A percentile compares a stretch with the other conserved stretches of the same genome.
phyloP scores from a whole-genome alignment of 805 yeast species.

The Gaillardinia entomophila region DNA sequence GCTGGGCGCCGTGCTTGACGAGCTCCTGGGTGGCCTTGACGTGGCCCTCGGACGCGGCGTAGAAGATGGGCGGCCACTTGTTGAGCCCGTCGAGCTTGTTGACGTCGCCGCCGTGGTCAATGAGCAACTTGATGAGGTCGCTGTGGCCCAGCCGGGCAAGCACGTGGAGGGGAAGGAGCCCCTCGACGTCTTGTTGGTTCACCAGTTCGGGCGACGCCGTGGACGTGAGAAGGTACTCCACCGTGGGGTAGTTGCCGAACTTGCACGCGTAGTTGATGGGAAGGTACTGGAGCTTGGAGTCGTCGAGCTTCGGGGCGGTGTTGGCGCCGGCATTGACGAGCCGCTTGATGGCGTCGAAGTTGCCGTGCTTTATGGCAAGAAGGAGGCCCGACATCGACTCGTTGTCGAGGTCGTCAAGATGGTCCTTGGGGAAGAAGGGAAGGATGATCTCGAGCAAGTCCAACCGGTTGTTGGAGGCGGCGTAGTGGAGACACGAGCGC shows the following conservation, averaged over 20 bases:
- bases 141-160: slow-evolving; percentile 80
- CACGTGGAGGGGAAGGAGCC: slow-evolving; percentile 81
- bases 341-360: slow-evolving; percentile 36
- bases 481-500: slow-evolving; percentile 82
- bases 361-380: slow-evolving; percentile 67
- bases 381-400: slow-evolving; percentile 79
- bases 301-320: slow-evolving; percentile 41
- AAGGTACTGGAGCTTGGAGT: slow-evolving; percentile 54
- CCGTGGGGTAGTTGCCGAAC: slow-evolving; percentile 68
- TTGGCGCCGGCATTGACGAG: slow-evolving; percentile 30
- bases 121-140: slow-evolving; percentile 60
- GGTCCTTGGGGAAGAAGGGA: slow-evolving; percentile 26
- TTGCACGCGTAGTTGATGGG: slow-evolving; percentile 87
- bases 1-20: slow-evolving; percentile 67
- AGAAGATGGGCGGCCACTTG: slow-evolving; percentile 91
- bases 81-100: slow-evolving; percentile 79
- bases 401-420: slow-evolving; percentile 54
- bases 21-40: slow-evolving; percentile 62
- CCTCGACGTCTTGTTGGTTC: slow-evolving; percentile 76
- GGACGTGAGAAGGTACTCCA: slow-evolving; percentile 52
- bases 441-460: slow-evolving; percentile 40
- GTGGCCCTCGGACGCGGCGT: slow-evolving; percentile 85
- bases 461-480: slow-evolving; percentile 52
- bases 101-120: slow-evolving; percentile 66
- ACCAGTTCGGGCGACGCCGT: slow-evolving; percentile 17